Evolutionary conservation across 768 basidiomycete genomes (phyloP).

Genomic region (Ramaria rubella): DNA sequence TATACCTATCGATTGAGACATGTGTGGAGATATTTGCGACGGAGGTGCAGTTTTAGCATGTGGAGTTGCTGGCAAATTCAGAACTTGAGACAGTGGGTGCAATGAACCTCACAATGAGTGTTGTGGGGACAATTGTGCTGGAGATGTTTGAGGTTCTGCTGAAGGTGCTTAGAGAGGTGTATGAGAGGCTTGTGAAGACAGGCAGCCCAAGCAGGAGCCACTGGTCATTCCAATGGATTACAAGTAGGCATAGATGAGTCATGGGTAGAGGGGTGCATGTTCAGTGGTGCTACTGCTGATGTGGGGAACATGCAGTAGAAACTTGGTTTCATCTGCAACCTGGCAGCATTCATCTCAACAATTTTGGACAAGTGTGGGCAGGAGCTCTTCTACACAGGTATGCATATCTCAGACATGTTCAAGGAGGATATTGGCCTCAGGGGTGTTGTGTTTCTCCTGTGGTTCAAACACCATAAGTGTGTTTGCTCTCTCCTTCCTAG

Average conservation of each 20-base stretch:
- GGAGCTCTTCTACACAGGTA: conserved; percentile 96
- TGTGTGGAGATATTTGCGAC: conserved; percentile 99
- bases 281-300: too few relatives aligned
- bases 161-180: conserved; percentile 73
- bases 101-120: conserved; percentile 94
- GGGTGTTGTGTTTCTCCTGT: conserved; percentile 90
- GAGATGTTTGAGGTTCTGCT: conserved; percentile 97
- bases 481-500: too few relatives aligned
- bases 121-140: conserved; percentile 93
- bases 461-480: conserved; percentile 81
- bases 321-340: conserved; percentile 96
- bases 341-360: conserved; percentile 97
- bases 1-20: conserved; percentile 97
- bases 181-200: conserved; percentile 66
- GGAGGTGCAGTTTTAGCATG: conserved; percentile 99
- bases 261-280: too few relatives aligned
- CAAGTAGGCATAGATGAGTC: conserved; percentile 85
- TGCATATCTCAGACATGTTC: conserved; percentile 98
- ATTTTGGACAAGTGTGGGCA: conserved; percentile 99
- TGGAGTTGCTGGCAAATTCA: conserved; percentile 96
- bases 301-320: conserved; percentile 34
- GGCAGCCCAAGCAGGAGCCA: conserved; percentile 80
- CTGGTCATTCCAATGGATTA: conserved; percentile 99
- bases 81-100: conserved; percentile 96
- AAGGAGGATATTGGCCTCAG: conserved; percentile 95